These are phyloP conservation scores for Musa beccarii DNA, from an alignment of 176 grass and related monocot species.

Conservation along the genomic window DNA sequence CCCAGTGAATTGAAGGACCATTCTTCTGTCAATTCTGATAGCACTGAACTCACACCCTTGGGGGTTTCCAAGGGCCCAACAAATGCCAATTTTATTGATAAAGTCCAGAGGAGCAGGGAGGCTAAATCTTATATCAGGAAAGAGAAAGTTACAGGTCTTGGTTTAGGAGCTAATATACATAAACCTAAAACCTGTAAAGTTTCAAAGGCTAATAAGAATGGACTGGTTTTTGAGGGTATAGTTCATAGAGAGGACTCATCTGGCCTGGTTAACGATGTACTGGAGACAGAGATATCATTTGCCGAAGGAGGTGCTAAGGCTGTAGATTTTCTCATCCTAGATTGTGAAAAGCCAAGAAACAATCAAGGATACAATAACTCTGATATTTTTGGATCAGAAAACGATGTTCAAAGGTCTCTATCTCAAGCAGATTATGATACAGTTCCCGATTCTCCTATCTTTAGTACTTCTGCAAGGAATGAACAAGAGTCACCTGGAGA, in stretches of 20 bases:
- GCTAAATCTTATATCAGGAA: constrained; percentile 47
- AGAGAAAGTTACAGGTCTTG: constrained; percentile 33
- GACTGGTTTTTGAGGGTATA: constrained; percentile 39
- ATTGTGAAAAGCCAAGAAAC: constrained; percentile 60
- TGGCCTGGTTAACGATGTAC: constrained; percentile 63
- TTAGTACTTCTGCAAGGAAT: constrained; percentile 38
- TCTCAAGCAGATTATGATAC: constrained; percentile 25
- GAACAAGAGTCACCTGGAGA: constrained; percentile 36
- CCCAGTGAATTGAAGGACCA: constrained; percentile 62
- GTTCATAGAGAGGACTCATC: constrained; percentile 37
- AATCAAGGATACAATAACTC: constrained; percentile 53
- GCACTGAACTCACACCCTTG: constrained; percentile 31
- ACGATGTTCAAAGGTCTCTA: constrained; percentile 27
- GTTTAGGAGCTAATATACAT: constrained; percentile 17
- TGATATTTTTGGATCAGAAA: constrained; percentile 75
- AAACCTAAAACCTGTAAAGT: constrained; percentile 31
- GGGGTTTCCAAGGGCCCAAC: constrained; percentile 33
- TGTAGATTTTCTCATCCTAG: constrained; percentile 57
- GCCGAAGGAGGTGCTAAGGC: constrained; percentile 53
- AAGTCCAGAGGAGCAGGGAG: constrained; percentile 27
- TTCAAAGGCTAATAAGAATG: constrained; percentile 32
- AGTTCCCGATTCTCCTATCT: constrained; percentile 19
- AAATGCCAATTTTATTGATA: constrained; percentile 29
- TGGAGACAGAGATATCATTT: constrained; percentile 49
- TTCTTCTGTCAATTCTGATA: constrained; percentile 49